Evolutionary conservation across 2,329 filamentous ascomycete species (phyloP), one percentile per base, ranked within the genome.

Genomic region (Cladosporium sp.): DNA sequence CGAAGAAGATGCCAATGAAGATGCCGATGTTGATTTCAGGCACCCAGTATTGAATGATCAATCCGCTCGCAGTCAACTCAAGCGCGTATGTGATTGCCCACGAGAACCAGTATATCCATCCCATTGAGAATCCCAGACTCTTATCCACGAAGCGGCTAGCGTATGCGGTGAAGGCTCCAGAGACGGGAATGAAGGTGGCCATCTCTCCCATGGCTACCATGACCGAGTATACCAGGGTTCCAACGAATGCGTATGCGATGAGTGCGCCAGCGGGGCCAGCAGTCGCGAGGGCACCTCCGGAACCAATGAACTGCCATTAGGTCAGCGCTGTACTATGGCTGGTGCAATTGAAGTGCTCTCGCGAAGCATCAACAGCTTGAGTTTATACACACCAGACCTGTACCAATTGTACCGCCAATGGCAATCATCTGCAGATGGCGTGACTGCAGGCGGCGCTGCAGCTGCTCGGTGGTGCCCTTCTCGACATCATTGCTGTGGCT

Each of bases 171-270:
- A 85, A 83, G 65, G 83, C 80, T 71, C 84, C 83, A 31, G 85
- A 80, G 68, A 88, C 76, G 3, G 87, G 85, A 61, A 89, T 82
- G 79, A 86, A 88, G 35, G 87, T 83, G 26, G 86, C 85, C 79
- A 89, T 85, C 75, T 87, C 85, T 23, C 82, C 82, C 29, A 81
- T 76, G 0, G 75, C 78, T 57, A 82, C 83, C 64, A 88, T 83
- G 71, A 81, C 75, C 37, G 74, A 74, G 67, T 78, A 78, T 55
- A 85, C 75, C 69, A 84, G 67, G 23, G 82, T 76, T 46, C 79
- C 77, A 62, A 84, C 77, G 64, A 84, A 76, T 11, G 74, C 69
- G 70, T 79, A 80, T 69, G 80, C 79, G 67, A 80, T 75, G 53
- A 85, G 73, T 14, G 81, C 75, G 44, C 80, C 80, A 14, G 78